These are phyloP conservation scores for Penicillium ucsense DNA, from an alignment of 495 filamentous ascomycete species.

Conservation along the genomic window DNA sequence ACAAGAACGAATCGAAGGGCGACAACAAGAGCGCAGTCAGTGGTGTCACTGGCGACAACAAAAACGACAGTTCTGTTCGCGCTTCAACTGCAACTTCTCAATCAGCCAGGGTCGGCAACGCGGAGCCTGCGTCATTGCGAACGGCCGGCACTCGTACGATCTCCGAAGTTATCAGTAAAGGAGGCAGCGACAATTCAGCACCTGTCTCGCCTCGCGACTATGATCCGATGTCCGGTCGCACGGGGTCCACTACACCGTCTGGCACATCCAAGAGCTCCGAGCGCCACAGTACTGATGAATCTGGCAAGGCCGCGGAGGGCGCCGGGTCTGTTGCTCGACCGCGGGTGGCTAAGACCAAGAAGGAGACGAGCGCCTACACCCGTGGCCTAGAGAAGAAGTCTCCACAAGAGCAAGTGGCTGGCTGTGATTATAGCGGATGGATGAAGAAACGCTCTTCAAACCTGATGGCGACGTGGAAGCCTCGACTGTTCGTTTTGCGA, in stretches of 20 bases:
- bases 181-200: slow-evolving; percentile 21
- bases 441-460: slow-evolving; percentile 99
- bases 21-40: neutral
- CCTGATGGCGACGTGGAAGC: slow-evolving; percentile 94
- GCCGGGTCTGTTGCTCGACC: slow-evolving; percentile 36
- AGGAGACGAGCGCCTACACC: slow-evolving; percentile 87
- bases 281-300: slow-evolving; percentile 53
- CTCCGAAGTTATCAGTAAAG: slow-evolving; percentile 54
- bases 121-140: slow-evolving; percentile 39
- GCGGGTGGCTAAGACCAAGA: slow-evolving; percentile 62
- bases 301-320: slow-evolving; percentile 53
- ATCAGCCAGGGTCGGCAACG: slow-evolving; percentile 23
- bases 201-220: slow-evolving; percentile 56
- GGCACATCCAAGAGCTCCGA: slow-evolving; percentile 69
- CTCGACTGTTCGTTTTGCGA: slow-evolving; percentile 83
- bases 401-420: slow-evolving; percentile 74
- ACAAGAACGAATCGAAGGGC: slow-evolving; percentile 33
- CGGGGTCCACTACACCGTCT: slow-evolving; percentile 81
- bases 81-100: slow-evolving; percentile 40
- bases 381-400: slow-evolving; percentile 75
- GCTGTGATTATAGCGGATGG: slow-evolving; percentile 93
- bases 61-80: slow-evolving; percentile 29
- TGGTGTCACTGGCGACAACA: neutral
- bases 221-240: slow-evolving; percentile 59
- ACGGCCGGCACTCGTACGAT: slow-evolving; percentile 64